phyloP scores from a whole-genome alignment of 2,329 filamentous ascomycete species.

The Cladosporium cucumerinum region DNA sequence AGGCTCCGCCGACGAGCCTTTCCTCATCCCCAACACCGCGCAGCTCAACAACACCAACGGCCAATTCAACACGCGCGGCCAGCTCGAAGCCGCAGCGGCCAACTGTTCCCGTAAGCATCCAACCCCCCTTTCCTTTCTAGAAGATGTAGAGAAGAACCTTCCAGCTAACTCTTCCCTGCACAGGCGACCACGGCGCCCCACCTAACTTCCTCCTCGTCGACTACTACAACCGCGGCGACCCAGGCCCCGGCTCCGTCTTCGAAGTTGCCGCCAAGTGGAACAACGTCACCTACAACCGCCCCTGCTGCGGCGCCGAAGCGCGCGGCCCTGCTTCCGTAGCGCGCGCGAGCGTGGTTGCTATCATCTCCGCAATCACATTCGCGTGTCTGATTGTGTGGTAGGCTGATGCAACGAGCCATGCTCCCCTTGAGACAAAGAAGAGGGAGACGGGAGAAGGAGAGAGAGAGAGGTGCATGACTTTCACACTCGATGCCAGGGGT shows the following conservation, averaged over 20 bases:
- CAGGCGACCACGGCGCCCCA: conserved; percentile 35
- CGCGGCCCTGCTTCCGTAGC: neutral
- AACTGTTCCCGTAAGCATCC: conserved; percentile 5
- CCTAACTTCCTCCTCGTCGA: conserved; percentile 81
- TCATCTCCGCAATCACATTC: neutral
- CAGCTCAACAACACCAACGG: conserved; percentile 71
- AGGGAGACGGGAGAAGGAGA: neutral
- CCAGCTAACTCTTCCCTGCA: neutral
- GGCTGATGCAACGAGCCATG: neutral
- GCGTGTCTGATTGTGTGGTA: conserved; percentile 2
- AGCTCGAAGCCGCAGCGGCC: conserved; percentile 50
- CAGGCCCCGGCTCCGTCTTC: conserved; percentile 68
- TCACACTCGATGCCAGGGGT: neutral
- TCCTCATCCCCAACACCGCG: conserved; percentile 70
- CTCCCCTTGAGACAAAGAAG: neutral
- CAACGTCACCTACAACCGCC: conserved; percentile 64
- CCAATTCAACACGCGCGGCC: conserved; percentile 57
- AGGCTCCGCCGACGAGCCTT: conserved; percentile 34
- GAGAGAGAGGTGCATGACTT: neutral
- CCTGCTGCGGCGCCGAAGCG: conserved; percentile 52
- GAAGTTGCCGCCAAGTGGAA: conserved; percentile 68
- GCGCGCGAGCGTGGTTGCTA: neutral
- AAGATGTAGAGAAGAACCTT: neutral
- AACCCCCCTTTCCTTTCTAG: neutral
- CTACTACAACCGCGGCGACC: conserved; percentile 72